phyloP scores from a whole-genome alignment of 768 basidiomycete species.

The Panaeolus cyanescens region DNA sequence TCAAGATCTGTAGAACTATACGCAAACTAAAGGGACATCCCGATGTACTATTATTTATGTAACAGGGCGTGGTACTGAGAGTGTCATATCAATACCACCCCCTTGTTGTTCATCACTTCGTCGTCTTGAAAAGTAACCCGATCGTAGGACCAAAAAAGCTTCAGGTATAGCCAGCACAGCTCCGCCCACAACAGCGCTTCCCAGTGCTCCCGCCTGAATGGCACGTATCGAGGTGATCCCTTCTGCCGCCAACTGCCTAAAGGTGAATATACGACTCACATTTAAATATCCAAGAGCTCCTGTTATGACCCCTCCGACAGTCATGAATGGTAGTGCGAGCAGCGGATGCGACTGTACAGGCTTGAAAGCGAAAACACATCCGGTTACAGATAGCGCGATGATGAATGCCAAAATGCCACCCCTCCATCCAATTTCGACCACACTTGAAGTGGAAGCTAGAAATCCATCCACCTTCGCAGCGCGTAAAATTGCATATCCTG shows the following conservation, averaged over 20 bases:
- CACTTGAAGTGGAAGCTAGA: neutral
- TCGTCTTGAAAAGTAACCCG: too few relatives aligned
- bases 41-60: too few relatives aligned
- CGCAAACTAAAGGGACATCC: too few relatives aligned
- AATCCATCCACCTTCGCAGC: neutral
- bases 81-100: too few relatives aligned
- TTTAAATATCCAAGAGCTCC: neutral
- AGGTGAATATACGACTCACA: neutral
- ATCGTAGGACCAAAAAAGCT: too few relatives aligned
- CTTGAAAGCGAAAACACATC: neutral
- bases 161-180: too few relatives aligned
- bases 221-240: neutral
- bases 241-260: neutral
- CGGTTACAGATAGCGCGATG: neutral
- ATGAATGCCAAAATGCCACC: neutral
- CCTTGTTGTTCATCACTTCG: too few relatives aligned
- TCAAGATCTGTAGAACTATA: too few relatives aligned
- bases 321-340: neutral
- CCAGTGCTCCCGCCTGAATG: neutral
- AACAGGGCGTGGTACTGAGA: too few relatives aligned
- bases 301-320: neutral
- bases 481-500: neutral
- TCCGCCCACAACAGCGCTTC: neutral
- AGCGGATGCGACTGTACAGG: neutral
- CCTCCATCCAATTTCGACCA: neutral